Conservation (phyloP, 1,139 yeast genomes). For the Yamadazyma dendronema region DNA sequence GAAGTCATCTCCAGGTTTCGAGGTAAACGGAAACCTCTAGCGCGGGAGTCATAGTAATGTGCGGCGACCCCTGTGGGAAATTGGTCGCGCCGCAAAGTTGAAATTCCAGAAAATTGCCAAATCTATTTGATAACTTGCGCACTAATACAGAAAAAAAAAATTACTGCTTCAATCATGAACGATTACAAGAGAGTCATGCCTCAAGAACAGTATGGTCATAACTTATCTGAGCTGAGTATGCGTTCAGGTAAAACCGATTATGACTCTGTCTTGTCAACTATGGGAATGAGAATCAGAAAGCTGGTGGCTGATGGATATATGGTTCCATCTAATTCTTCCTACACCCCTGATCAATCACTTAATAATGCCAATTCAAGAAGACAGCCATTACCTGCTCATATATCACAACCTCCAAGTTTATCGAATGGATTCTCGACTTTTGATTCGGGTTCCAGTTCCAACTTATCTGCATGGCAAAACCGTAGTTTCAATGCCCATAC, state of each 20-base stretch:
- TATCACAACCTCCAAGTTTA: conserved; percentile 39
- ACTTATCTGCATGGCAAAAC: conserved; percentile 12
- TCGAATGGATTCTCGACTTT: conserved; percentile 40
- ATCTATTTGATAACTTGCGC: no score
- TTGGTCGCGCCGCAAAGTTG: no score
- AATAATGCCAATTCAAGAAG: conserved; percentile 23
- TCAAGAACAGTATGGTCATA: conserved; percentile 1
- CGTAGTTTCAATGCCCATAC: conserved; percentile 3
- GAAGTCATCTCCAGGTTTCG: conserved; percentile 1
- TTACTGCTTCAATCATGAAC: conserved; percentile 8
- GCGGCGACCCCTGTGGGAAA: not conserved
- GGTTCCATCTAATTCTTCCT: conserved; percentile 8
- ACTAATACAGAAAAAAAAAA: no score
- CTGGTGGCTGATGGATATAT: conserved; percentile 63
- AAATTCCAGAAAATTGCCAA: no score
- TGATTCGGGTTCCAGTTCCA: conserved; percentile 28
- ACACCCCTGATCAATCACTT: conserved; percentile 2
- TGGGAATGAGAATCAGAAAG: conserved; percentile 73
- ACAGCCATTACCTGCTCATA: conserved; percentile 52
- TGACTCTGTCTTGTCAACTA: conserved; percentile 38
- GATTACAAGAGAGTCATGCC: conserved; percentile 10
- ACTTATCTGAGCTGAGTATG: not conserved
- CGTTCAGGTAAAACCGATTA: conserved; percentile 1
- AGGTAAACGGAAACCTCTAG: conserved; percentile 3
- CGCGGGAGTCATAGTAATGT: conserved; percentile 1